Evolutionary conservation across 2,329 filamentous ascomycete genomes (phyloP).

Genomic region (Lomentospora prolificans): DNA sequence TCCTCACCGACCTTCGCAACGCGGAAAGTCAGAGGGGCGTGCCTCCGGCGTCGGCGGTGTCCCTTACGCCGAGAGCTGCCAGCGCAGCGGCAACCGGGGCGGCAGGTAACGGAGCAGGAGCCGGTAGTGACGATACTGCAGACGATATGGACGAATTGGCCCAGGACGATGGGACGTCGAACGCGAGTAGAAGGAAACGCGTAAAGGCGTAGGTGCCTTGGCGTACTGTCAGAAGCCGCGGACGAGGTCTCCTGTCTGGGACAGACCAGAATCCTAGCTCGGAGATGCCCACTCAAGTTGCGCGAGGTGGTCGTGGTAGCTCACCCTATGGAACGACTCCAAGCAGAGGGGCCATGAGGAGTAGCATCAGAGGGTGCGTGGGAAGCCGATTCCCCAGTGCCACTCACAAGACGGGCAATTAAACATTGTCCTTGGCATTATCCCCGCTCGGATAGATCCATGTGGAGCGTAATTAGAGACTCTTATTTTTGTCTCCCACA

Average conservation of each 20-base stretch:
- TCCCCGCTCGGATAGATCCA: no score
- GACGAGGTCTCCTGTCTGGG: not conserved
- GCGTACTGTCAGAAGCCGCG: constrained; percentile 9
- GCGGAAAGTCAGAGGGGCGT: constrained; percentile 51
- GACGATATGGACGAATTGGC: constrained; percentile 40
- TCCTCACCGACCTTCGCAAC: constrained; percentile 64
- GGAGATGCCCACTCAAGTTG: no score
- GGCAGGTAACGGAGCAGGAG: not conserved
- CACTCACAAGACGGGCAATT: no score
- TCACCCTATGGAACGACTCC: no score
- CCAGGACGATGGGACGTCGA: constrained; percentile 23
- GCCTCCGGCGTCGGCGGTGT: constrained; percentile 20
- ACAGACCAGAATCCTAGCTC: not conserved
- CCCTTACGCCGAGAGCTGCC: constrained; percentile 13
- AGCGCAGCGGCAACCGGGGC: constrained; percentile 17
- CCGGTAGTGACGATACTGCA: constrained; percentile 26
- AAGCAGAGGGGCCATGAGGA: no score
- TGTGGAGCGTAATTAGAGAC: no score
- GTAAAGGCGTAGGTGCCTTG: constrained; percentile 4
- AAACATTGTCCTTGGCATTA: no score
- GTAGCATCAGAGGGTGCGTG: no score
- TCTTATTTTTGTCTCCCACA: no score
- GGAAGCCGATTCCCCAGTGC: no score
- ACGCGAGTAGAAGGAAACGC: constrained; percentile 10
- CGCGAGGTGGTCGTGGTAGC: no score